phyloP scores from a whole-genome alignment of 306 rosid genomes.

The Morella rubra region DNA sequence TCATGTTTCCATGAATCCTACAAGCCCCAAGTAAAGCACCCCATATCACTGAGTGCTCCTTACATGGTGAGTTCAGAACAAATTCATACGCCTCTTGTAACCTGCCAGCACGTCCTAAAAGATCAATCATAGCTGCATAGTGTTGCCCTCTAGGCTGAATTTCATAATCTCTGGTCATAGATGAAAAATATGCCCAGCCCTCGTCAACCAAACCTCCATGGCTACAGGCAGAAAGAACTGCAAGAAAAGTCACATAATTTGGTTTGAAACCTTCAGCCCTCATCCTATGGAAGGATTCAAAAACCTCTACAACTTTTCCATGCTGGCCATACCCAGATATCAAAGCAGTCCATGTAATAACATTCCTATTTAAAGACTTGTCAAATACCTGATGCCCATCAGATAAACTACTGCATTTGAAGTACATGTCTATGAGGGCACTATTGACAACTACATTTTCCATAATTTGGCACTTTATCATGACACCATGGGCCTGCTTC shows the following conservation, averaged over 20 bases:
- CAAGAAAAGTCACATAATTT: conserved; percentile 69
- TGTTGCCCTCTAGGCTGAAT: conserved; percentile 68
- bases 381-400: conserved; percentile 56
- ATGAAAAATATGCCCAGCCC: conserved; percentile 60
- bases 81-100: conserved; percentile 62
- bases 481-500: conserved; percentile 57
- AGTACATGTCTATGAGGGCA: conserved; percentile 76
- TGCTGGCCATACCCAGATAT: conserved; percentile 77
- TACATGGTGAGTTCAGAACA: conserved; percentile 56
- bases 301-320: conserved; percentile 62
- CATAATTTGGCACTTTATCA: conserved; percentile 59
- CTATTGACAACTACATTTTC: conserved; percentile 63
- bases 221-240: conserved; percentile 83
- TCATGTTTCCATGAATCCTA: conserved; percentile 62
- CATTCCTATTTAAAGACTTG: conserved; percentile 55
- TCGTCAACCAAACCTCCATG: conserved; percentile 67
- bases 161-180: conserved; percentile 62
- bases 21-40: conserved; percentile 77
- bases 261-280: conserved; percentile 61
- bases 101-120: conserved; percentile 65
- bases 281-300: conserved; percentile 58
- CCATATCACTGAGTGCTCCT: conserved; percentile 67
- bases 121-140: conserved; percentile 71
- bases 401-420: conserved; percentile 61
- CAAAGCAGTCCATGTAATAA: conserved; percentile 70